These are phyloP conservation scores for Exophiala sideris DNA, from an alignment of 2,329 filamentous ascomycete genomes.

Conservation along the genomic window DNA sequence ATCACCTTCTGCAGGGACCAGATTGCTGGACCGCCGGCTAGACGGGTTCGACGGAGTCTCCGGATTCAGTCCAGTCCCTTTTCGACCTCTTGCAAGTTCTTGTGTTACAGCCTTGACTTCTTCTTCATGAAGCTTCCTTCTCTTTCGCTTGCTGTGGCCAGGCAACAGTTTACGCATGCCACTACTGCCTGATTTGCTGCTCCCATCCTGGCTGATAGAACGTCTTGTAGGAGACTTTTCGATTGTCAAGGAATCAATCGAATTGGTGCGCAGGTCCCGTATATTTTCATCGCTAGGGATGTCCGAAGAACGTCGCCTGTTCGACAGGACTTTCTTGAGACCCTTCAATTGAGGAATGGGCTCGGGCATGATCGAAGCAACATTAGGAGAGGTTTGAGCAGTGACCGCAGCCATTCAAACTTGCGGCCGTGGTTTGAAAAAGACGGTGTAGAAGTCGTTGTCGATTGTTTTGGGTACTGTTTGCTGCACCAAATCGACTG, in stretches of 20 bases:
- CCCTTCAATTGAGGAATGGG: conserved; percentile 33
- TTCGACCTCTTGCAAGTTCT: conserved; percentile 22
- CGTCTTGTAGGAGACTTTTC: conserved; percentile 34
- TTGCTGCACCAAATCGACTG: background rate
- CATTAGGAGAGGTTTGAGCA: conserved; percentile 20
- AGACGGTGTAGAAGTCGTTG: conserved; percentile 3
- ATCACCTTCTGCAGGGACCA: conserved; percentile 16
- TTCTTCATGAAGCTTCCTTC: conserved; percentile 34
- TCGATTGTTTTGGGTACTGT: background rate
- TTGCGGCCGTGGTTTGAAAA: background rate
- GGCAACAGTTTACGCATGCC: conserved; percentile 53
- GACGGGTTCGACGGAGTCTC: conserved; percentile 3
- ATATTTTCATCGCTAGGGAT: conserved; percentile 29
- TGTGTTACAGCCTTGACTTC: conserved; percentile 23
- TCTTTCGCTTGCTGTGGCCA: conserved; percentile 43
- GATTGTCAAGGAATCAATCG: conserved; percentile 37
- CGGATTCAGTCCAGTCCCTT: conserved; percentile 3
- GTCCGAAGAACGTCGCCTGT: conserved; percentile 35
- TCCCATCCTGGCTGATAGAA: conserved; percentile 37
- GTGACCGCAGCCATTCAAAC: conserved; percentile 24
- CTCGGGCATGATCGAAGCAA: conserved; percentile 24
- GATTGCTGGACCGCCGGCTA: conserved; percentile 20
- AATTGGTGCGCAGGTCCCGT: conserved; percentile 32
- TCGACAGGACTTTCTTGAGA: conserved; percentile 36
- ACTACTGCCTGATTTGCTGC: conserved; percentile 38